Base-by-base conservation (phyloP, 2,329 filamentous ascomycete species). In the Nothopassalora personata region DNA sequence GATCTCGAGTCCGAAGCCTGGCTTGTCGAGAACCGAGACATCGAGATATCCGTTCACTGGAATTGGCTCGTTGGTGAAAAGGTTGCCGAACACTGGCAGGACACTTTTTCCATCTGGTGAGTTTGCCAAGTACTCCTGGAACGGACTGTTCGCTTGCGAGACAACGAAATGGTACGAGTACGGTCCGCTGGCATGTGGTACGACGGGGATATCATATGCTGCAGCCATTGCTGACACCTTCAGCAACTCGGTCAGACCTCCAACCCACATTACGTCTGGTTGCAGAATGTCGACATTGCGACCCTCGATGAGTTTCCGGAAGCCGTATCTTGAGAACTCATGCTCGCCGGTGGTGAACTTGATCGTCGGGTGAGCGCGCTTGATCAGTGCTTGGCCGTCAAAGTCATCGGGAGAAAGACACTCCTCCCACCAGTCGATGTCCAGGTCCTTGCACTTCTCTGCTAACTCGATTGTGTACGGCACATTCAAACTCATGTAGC, bases 401-500 rank as follows among this genome's bases (percentile, higher is more conserved):
- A 89, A 90, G 78, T 97, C 92, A 74, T 97, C 92, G 10, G 92
- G 92, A 31, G 87, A 89, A 63, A 97, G 79, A 65, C 91, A 95
- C 79, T 97, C 92, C 78, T 97, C 92, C 91, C 91, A 96, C 92
- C 92, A 97, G 79, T 96, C 91, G 73, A 97, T 92, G 74, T 93
- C 83, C 66, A 96, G 83, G 66, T 91, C 86, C 67, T 90, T 84
- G 72, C 88, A 91, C 54, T 87, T 88, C 76, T 92, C 89, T 61
- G 89, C 92, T 27, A 97, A 81, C 75, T 96, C 88, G 67, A 97
- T 96, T 4, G 90, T 96, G 77, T 97, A 97, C 1, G 89, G 79
- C 28, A 97, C 92, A 69, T 92, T 96, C 70, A 97, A 80, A 66
- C 89, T 92, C 92, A 97, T 97, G 77, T 96, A 97, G 81, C 92